A percentile compares a stretch with the other conserved stretches of the same genome.
phyloP scores from a whole-genome alignment of 106 monocot genomes.

The Dactylorhiza incarnata region DNA sequence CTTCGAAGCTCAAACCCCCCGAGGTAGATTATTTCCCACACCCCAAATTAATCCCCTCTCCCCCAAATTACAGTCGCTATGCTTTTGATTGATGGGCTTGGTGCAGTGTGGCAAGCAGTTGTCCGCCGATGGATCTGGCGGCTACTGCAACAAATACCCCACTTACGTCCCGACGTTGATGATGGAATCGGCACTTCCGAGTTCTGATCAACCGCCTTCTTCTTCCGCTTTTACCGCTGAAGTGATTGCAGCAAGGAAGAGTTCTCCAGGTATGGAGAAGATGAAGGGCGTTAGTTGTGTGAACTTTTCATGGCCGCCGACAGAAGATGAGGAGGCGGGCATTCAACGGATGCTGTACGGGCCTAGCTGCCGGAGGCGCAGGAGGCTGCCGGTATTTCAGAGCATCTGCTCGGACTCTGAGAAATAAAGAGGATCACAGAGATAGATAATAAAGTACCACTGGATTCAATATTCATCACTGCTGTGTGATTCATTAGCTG shows the following conservation, averaged over 20 bases:
- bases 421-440: conserved; percentile 16
- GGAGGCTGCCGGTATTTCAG: background rate
- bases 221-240: background rate
- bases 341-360: background rate
- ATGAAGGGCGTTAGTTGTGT: background rate
- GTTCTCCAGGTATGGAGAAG: background rate
- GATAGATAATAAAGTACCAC: no score
- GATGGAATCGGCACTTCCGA: background rate
- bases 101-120: background rate
- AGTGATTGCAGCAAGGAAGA: background rate
- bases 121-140: background rate
- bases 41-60: background rate
- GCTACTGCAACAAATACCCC: background rate
- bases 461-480: no score
- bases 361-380: background rate
- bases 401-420: conserved; percentile 24
- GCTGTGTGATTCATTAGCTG: no score
- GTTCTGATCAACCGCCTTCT: background rate
- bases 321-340: background rate
- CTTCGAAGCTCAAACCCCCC: background rate
- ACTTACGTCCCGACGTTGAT: background rate
- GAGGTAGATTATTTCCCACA: conserved; percentile 2
- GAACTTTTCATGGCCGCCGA: conserved; percentile 5
- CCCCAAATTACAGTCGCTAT: background rate
- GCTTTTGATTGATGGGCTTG: background rate